Conservation (phyloP, 805 yeast species). For the Ogataea degrootiae region DNA sequence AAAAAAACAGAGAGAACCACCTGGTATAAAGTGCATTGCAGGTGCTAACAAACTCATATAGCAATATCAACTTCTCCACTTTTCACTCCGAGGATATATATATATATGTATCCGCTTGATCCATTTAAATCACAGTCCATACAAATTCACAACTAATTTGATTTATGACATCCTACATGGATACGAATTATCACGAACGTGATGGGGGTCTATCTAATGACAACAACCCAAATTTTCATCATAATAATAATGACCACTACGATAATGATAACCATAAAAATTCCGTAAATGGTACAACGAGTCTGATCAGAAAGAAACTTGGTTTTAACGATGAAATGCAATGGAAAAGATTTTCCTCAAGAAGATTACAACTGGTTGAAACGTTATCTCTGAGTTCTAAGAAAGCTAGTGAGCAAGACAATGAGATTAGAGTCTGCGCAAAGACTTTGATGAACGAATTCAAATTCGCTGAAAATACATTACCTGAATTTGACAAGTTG, state of each 20-base stretch:
- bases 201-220: neutral
- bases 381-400: slow-evolving; percentile 51
- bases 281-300: slow-evolving; percentile 31
- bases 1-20: too few species aligned
- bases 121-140: too few species aligned
- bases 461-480: slow-evolving; percentile 52
- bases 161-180: neutral
- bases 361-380: slow-evolving; percentile 86
- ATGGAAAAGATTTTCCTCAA: slow-evolving; percentile 90
- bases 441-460: slow-evolving; percentile 73
- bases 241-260: slow-evolving; percentile 2
- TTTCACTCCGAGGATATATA: too few species aligned
- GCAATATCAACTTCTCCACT: too few species aligned
- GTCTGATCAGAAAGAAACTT: slow-evolving; percentile 50
- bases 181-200: neutral
- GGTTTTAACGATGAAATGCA: slow-evolving; percentile 73
- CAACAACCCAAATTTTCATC: neutral
- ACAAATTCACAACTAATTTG: neutral
- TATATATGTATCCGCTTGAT: too few species aligned
- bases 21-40: too few species aligned
- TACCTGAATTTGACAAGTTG: slow-evolving; percentile 77
- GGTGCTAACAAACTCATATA: too few species aligned
- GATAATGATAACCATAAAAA: slow-evolving; percentile 4
- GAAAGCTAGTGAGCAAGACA: slow-evolving; percentile 92
- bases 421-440: slow-evolving; percentile 74